Evolutionary conservation across 225 moss, liverwort and hornwort species (phyloP).

Genomic region (Pseudoscleropodium purum): DNA sequence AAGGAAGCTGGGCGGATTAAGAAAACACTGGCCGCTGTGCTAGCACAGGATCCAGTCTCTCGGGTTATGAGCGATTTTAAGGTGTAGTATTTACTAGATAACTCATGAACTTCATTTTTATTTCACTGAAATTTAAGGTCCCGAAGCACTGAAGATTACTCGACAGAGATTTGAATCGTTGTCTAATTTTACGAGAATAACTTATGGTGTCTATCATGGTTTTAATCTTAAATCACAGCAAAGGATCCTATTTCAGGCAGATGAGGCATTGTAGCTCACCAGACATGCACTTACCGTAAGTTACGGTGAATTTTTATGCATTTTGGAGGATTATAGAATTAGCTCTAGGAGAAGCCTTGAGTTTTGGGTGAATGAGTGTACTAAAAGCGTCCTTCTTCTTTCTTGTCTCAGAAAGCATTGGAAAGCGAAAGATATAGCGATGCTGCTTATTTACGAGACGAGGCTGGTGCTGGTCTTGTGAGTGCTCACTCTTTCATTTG

Average conservation of each 20-base stretch:
- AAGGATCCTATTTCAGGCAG: background rate
- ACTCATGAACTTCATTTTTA: background rate
- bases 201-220: background rate
- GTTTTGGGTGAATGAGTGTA: background rate
- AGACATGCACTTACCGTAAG: background rate
- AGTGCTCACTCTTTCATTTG: background rate
- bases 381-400: background rate
- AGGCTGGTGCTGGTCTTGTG: conserved; percentile 87
- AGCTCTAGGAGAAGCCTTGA: background rate
- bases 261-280: background rate
- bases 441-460: conserved; percentile 68
- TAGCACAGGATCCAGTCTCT: conserved; percentile 61
- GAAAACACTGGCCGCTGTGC: conserved; percentile 44
- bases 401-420: conserved; percentile 49
- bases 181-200: background rate
- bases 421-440: conserved; percentile 74
- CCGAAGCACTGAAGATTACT: background rate
- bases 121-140: background rate
- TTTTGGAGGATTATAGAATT: background rate
- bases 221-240: background rate
- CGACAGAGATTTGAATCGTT: background rate
- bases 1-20: conserved; percentile 72
- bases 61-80: conserved; percentile 68
- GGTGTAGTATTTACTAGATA: conserved; percentile 18
- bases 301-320: background rate